phyloP scores from a whole-genome alignment of 2,329 filamentous ascomycete genomes.

The Colletotrichum sp. region DNA sequence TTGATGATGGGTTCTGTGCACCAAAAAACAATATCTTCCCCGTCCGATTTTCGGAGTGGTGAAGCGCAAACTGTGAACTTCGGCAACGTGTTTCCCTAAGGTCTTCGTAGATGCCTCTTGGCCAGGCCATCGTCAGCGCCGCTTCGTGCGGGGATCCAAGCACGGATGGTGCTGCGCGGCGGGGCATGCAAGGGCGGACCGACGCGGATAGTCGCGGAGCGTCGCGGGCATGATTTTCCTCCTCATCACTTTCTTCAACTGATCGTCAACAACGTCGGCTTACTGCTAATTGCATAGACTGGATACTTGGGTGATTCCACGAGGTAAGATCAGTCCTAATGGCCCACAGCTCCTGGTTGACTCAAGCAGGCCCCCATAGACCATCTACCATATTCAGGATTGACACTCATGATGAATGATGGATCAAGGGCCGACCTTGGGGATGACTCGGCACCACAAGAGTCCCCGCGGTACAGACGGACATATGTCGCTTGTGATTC shows the following conservation, averaged over 20 bases:
- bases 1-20: background rate
- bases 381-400: background rate
- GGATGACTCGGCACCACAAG: background rate
- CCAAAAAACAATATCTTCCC: background rate
- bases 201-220: slow-evolving; percentile 9
- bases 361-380: background rate
- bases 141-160: background rate
- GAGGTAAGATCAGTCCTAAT: background rate
- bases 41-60: background rate
- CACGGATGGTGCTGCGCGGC: background rate
- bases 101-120: background rate
- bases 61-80: background rate
- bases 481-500: slow-evolving; percentile 19
- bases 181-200: background rate
- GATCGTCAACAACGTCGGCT: background rate
- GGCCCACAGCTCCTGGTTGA: background rate
- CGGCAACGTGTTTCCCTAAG: background rate
- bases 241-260: background rate
- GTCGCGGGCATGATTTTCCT: background rate
- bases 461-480: background rate
- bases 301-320: background rate
- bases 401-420: background rate
- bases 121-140: background rate
- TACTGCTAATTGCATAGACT: background rate
- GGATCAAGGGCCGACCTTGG: background rate